Conservation (phyloP, 2,329 filamentous ascomycete species). For the Catunica adiposa region DNA sequence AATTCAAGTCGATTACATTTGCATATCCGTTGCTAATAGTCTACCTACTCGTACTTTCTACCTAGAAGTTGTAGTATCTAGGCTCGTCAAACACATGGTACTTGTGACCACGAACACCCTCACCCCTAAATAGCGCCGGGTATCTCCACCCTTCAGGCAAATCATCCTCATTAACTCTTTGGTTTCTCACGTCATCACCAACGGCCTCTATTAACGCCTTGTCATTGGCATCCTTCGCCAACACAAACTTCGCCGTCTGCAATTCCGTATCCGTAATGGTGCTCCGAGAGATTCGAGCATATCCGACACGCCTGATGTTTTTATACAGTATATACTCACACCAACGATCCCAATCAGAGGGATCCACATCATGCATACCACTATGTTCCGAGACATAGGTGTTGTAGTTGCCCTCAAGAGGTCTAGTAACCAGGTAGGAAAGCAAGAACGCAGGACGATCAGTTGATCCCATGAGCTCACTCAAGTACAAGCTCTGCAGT, state of each 20-base stretch:
- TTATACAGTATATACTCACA: slow-evolving; percentile 98
- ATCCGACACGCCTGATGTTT: slow-evolving; percentile 66
- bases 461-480: slow-evolving; percentile 72
- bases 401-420: slow-evolving; percentile 87
- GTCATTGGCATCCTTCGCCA: slow-evolving; percentile 49
- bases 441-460: slow-evolving; percentile 69
- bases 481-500: slow-evolving; percentile 70
- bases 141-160: slow-evolving; percentile 68
- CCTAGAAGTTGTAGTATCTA: slow-evolving; percentile 40
- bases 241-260: slow-evolving; percentile 87
- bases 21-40: too few species aligned
- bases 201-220: slow-evolving; percentile 26
- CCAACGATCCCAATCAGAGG: slow-evolving; percentile 89
- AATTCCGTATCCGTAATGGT: slow-evolving; percentile 96
- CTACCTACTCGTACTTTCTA: not conserved
- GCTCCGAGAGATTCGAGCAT: slow-evolving; percentile 72
- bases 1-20: too few species aligned
- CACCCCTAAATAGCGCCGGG: slow-evolving; percentile 65
- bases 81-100: slow-evolving; percentile 96
- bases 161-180: slow-evolving; percentile 48
- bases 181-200: slow-evolving; percentile 37
- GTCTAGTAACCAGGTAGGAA: slow-evolving; percentile 83
- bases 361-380: slow-evolving; percentile 91
- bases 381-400: slow-evolving; percentile 75
- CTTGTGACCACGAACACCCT: slow-evolving; percentile 72